These are phyloP conservation scores for Aspergillus baeticus DNA, from an alignment of 495 filamentous ascomycete species.

Conservation along the genomic window DNA sequence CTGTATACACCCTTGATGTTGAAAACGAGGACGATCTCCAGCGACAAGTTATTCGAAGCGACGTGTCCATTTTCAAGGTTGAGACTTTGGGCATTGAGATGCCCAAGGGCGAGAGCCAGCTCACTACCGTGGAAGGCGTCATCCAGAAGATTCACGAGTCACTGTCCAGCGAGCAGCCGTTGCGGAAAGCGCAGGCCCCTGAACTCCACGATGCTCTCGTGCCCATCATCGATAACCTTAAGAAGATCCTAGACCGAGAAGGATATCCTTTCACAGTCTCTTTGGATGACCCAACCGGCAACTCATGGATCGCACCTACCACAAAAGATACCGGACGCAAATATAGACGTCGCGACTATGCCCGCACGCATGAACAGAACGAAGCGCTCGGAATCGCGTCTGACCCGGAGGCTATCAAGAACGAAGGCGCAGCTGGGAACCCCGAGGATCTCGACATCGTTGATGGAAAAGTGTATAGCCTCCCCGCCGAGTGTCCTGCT, in stretches of 20 bases:
- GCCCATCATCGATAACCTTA: conserved; percentile 65
- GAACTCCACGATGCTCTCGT: conserved; percentile 75
- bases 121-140: conserved; percentile 90
- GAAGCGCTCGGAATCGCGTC: conserved; percentile 68
- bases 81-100: conserved; percentile 89
- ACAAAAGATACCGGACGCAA: conserved; percentile 68
- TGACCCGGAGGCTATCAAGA: conserved; percentile 31
- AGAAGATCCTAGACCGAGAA: conserved; percentile 69
- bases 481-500: conserved; percentile 87
- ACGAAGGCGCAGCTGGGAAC: conserved; percentile 24
- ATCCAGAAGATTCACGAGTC: conserved; percentile 72
- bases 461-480: conserved; percentile 83
- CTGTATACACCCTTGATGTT: conserved; percentile 73
- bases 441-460: conserved; percentile 72
- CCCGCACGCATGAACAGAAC: conserved; percentile 82
- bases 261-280: conserved; percentile 84
- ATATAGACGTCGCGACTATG: conserved; percentile 78
- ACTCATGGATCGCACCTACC: conserved; percentile 93
- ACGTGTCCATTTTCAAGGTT: conserved; percentile 76
- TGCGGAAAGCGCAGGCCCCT: conserved; percentile 68
- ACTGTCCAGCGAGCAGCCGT: conserved; percentile 70
- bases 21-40: conserved; percentile 69
- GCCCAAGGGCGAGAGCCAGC: conserved; percentile 80
- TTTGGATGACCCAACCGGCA: conserved; percentile 91
- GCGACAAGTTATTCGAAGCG: conserved; percentile 87